Evolutionary conservation across 2,329 filamentous ascomycete species (phyloP), one percentile per base, ranked within the genome.

Genomic region (Fusarium chaquense): DNA sequence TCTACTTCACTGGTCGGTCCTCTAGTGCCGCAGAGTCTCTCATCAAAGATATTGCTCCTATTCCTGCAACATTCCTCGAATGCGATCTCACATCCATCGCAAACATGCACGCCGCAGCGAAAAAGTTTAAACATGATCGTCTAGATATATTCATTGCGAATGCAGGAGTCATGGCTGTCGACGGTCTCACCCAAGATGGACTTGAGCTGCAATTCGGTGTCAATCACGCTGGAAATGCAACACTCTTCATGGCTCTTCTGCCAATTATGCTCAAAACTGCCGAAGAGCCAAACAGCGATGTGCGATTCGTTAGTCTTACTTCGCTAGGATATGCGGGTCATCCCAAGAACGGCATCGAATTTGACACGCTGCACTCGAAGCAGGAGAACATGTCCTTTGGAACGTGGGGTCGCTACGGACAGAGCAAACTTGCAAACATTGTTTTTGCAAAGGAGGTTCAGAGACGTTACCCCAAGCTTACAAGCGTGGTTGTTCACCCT

Each of bases 1-100:
- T 89, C 64, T 88, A 85, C 77, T 81, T 89, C 61, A 85, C 82
- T 16, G 85, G 85, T 4, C 83, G 86, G 46, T 83, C 79, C 22
- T 77, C 74, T 43, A 78, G 82, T 46, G 82, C 82, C 13, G 82
- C 79, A 22, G 78, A 81, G 10, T 79, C 82, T 11, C 83, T 87
- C 43, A 76, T 82, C 18, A 76, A 79, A 4, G 79, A 83, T 7
- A 47, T 62, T 73, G 82, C 63, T 54, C 33, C 58, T 2, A 57
- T 65, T 1, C 36, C 61, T 12, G 58, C 73, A 6, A 78, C 76
- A 3, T 79, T 79, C 20, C 47, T 88, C 11, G 74, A 79, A 13
- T 81, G 86, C 28, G 85, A 88, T 68, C 78, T 88, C 16, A 72
- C 81, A 1, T 86, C 84, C 1, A 81, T 88, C 43, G 73, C 78